These are phyloP conservation scores for Sugiyamaella lignohabitans DNA, from an alignment of 805 yeast species.

Conservation along the genomic window DNA sequence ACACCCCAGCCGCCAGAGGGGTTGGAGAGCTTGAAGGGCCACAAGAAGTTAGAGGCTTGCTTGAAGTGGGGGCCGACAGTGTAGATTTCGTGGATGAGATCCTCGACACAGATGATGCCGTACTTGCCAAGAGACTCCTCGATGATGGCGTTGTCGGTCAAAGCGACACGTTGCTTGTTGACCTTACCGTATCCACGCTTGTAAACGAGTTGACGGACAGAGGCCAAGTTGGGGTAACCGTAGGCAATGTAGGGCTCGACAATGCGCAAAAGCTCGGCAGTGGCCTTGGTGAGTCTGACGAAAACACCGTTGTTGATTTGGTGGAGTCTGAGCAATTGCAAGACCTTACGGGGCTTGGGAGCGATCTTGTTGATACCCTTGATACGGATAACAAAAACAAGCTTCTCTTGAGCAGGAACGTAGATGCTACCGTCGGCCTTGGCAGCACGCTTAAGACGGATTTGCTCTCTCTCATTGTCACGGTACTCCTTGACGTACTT, in stretches of 20 bases:
- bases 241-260: constrained; percentile 78
- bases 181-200: constrained; percentile 83
- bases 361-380: constrained; percentile 96
- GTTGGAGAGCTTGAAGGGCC: constrained; percentile 81
- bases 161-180: constrained; percentile 69
- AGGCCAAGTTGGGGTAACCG: constrained; percentile 72
- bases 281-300: constrained; percentile 73
- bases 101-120: constrained; percentile 71
- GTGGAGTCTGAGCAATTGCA: constrained; percentile 69
- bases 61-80: constrained; percentile 81
- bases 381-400: constrained; percentile 94
- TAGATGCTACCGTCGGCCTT: constrained; percentile 90
- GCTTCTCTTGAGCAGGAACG: constrained; percentile 88
- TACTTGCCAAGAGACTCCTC: constrained; percentile 66
- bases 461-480: constrained; percentile 80
- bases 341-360: constrained; percentile 77
- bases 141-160: constrained; percentile 63
- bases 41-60: constrained; percentile 78
- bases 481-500: constrained; percentile 92
- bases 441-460: constrained; percentile 83
- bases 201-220: constrained; percentile 69
- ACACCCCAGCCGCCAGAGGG: constrained; percentile 81
- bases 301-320: constrained; percentile 78
- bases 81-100: constrained; percentile 74
- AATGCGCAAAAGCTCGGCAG: constrained; percentile 66